Evolutionary conservation across 306 rosid species (phyloP), one percentile per base, ranked within the genome.

Genomic region (Casuarina equisetifolia): DNA sequence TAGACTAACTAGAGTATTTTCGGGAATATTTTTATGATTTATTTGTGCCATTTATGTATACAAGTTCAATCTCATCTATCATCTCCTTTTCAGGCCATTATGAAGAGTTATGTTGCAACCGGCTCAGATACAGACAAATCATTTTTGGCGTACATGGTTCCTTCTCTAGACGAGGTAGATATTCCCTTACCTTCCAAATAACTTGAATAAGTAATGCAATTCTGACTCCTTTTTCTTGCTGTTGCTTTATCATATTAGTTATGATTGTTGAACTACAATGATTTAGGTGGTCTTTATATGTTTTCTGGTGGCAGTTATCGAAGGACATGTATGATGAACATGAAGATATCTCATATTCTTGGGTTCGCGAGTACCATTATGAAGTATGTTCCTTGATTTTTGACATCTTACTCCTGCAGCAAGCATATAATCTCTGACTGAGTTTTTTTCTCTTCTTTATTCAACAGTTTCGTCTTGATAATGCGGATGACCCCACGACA

Each of bases 321-420:
- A 92, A 91, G 87, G 93, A 95, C 83, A 87, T 90, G 9, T 90
- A 89, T 53, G 98, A 95, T 80, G 97, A 89, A 83, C 87, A 82
- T 73, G 99, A 95, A 85, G 99, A 95, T 46, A 81, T 92, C 81
- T 81, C 88, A 0, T 90, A 78, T 84, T 82, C 98, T 45, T 95
- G 97, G 99, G 88, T 95, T 70, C 98, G 98, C 20, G 99, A 95
- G 82, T 92, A 95, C 82, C 84, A 91, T 70, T 92, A 96, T 90
- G 97, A 92, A 86, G 97, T 92, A 90, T 4, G 99, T 90, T 35
- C 79, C 72, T 69, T 67, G 51, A 78, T 72, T 69, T 76, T 51
- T 50, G 49, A 64, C 68, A 77, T 80, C 69, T 19, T 46, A 50
- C 10, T 25, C 71, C 61, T 11, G 39, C 64, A 67, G 25, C 36